Evolutionary conservation across 2,329 filamentous ascomycete species (phyloP).

Genomic region (Alternaria atra): DNA sequence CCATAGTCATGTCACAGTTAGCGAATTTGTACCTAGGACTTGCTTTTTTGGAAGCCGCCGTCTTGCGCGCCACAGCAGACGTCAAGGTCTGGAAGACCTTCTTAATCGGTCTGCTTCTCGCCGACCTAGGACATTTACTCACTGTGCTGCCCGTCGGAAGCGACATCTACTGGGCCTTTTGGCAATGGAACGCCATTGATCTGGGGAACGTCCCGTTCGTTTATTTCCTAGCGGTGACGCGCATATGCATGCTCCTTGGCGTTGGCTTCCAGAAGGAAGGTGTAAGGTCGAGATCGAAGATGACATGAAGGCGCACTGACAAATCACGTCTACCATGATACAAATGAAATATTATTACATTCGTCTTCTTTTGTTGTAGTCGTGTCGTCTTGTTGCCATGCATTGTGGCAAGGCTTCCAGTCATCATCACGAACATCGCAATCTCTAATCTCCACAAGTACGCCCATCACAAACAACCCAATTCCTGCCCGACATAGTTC

Average conservation of each 20-base stretch:
- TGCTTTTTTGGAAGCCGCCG: conserved; percentile 77
- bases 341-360: neutral
- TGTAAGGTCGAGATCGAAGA: conserved; percentile 16
- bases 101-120: conserved; percentile 72
- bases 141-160: conserved; percentile 68
- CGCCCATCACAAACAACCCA: conserved; percentile 8
- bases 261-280: conserved; percentile 32
- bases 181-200: conserved; percentile 72
- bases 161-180: conserved; percentile 70
- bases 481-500: neutral
- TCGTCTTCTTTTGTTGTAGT: neutral
- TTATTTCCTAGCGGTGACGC: conserved; percentile 66
- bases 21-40: conserved; percentile 82
- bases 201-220: conserved; percentile 76
- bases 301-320: conserved; percentile 16
- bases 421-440: conserved; percentile 6
- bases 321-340: neutral
- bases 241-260: conserved; percentile 37
- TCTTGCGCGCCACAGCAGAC: conserved; percentile 74
- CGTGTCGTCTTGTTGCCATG: neutral
- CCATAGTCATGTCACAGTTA: conserved; percentile 76
- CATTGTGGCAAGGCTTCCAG: neutral
- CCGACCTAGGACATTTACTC: conserved; percentile 80
- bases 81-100: conserved; percentile 74
- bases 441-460: conserved; percentile 14